Evolutionary conservation across 2,329 filamentous ascomycete genomes (phyloP).

Genomic region (Colletotrichum godetiae): DNA sequence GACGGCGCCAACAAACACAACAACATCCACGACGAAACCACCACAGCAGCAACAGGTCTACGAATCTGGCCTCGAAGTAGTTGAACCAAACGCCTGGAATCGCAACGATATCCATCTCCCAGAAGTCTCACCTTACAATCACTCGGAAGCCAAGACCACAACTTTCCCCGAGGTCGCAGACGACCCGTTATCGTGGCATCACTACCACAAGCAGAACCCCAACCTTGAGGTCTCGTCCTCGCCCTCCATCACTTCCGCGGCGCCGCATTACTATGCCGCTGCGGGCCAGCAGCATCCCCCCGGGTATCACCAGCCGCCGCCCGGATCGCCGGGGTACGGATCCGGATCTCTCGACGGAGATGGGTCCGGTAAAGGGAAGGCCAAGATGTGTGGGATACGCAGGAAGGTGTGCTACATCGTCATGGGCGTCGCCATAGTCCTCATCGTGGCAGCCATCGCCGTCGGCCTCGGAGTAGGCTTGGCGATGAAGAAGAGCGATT

Average conservation of each 20-base stretch:
- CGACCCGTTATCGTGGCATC: constrained; percentile 1
- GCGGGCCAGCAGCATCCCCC: constrained; percentile 9
- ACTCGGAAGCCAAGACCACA: constrained; percentile 15
- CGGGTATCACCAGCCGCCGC: constrained; percentile 17
- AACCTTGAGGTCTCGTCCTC: constrained; percentile 8
- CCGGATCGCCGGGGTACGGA: background rate
- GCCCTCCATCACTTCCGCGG: background rate
- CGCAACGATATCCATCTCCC: constrained; percentile 21
- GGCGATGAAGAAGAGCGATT: constrained; percentile 26
- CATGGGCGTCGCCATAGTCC: constrained; percentile 34
- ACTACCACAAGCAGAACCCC: constrained; percentile 25
- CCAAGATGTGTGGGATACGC: constrained; percentile 38
- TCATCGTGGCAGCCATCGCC: constrained; percentile 38
- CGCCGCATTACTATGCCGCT: constrained; percentile 1
- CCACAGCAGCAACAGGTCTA: constrained; percentile 7
- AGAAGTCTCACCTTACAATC: constrained; percentile 13
- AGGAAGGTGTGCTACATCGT: constrained; percentile 39
- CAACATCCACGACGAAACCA: background rate
- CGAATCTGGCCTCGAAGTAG: constrained; percentile 29
- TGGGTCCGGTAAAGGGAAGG: background rate
- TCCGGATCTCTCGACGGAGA: constrained; percentile 8
- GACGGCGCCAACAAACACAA: background rate
- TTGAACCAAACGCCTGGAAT: constrained; percentile 15
- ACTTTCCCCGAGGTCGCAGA: constrained; percentile 22
- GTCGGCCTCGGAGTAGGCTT: constrained; percentile 40